Base-by-base conservation (phyloP, 148 eudicot genomes). In the Rhododendron williamsianum region DNA sequence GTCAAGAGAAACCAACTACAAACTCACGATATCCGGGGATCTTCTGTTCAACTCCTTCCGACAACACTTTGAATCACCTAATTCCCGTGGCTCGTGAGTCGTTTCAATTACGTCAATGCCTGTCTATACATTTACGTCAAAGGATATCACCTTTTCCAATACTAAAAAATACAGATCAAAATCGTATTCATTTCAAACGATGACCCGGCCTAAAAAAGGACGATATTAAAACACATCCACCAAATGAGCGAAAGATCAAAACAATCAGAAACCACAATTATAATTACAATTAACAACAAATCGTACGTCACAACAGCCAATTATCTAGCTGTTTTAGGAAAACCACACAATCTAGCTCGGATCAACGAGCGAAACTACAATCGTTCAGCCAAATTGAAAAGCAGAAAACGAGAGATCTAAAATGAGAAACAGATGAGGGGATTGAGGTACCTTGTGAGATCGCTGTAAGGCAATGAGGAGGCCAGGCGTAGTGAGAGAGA, bases 381-480 rank as follows among this genome's bases (percentile, higher is more conserved):
- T 1, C 54, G 25, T 12, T 38, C 81, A 84, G 12, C 16, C 33
- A 84, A 38, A 52, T 9, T 19, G 35, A 30, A 69, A 52, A 21
- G 21, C 33, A 54, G 81, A 48, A 69, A 63, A 77, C 87, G 35
- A 67, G 81, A 56, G 83, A 84, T 79, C 85, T 58, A 76, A 48
- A 80, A 38, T 9, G 82, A 54, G 54, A 60, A 82, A 23, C 52
- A 23, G 74, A 30, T 65, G 46, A 46, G 36, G 73, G 19, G 85
- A 74, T 74, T 67, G 51, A 48, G 56, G 80, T 85, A 85, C 87
- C 87, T 85, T 67, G 33, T 33, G 87, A 80, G 87, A 85, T 80
- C 78, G 80, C 87, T 33, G 67, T 48, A 80, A 76, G 83, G 48
- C 9, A 85, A 82, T 79, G 81, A 38, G 49, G 45, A 41, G 45